Evolutionary conservation across 768 basidiomycete genomes (phyloP).

Genomic region (Psilocybe subaeruginosa): DNA sequence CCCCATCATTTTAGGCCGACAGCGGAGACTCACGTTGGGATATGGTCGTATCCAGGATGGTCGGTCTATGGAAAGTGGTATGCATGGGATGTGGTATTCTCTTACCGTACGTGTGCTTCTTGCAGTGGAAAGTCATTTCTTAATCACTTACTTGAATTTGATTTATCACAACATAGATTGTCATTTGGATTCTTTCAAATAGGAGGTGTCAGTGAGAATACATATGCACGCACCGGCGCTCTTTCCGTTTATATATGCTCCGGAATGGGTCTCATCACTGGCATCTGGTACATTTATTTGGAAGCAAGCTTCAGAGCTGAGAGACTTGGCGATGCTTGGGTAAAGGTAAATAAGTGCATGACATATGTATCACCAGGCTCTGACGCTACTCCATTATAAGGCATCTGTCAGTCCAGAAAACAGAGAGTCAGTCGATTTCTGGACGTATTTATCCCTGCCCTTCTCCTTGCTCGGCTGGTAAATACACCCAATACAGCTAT

Average conservation of each 20-base stretch:
- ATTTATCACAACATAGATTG: background rate
- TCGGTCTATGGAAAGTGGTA: background rate
- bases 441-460: too few species aligned
- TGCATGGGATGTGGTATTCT: background rate
- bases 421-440: too few species aligned
- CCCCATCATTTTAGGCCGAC: too few species aligned
- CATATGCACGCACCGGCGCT: background rate
- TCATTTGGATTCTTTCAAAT: background rate
- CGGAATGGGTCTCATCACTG: background rate
- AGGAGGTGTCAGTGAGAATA: background rate
- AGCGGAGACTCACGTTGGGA: background rate
- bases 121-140: background rate
- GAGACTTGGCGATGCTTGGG: background rate
- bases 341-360: background rate
- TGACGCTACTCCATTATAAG: too few species aligned
- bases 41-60: background rate
- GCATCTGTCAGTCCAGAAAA: too few species aligned
- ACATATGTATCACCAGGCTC: too few species aligned
- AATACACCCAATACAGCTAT: too few species aligned
- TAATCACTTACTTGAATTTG: background rate
- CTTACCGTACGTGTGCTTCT: background rate
- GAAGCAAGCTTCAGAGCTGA: background rate
- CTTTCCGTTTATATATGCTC: background rate
- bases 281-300: background rate
- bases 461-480: too few species aligned